Evolutionary conservation across 768 basidiomycete species (phyloP).

Genomic region (Exidia glandulosa): DNA sequence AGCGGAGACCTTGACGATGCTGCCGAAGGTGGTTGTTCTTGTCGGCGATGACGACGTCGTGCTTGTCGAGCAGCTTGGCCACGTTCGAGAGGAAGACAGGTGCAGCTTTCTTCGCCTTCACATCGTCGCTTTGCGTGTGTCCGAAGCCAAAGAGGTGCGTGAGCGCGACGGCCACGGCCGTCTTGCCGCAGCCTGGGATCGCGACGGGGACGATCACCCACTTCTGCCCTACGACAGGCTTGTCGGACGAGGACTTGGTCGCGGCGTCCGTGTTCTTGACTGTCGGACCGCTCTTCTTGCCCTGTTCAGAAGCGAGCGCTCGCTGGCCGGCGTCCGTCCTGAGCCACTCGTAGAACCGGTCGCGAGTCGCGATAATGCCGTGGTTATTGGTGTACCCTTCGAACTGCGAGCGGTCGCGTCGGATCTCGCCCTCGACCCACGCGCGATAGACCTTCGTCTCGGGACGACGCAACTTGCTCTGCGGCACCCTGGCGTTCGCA

Average conservation of each 20-base stretch:
- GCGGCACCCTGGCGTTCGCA: slow-evolving; percentile 36
- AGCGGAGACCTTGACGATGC: slow-evolving; percentile 65
- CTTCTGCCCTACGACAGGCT: slow-evolving; percentile 8
- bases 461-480: slow-evolving; percentile 56
- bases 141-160: slow-evolving; percentile 71
- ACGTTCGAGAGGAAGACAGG: slow-evolving; percentile 67
- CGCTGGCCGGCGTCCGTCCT: slow-evolving; percentile 35
- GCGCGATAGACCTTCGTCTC: slow-evolving; percentile 72
- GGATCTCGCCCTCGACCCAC: slow-evolving; percentile 77
- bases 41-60: slow-evolving; percentile 86
- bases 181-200: slow-evolving; percentile 92
- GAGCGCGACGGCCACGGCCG: slow-evolving; percentile 70
- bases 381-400: slow-evolving; percentile 52
- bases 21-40: slow-evolving; percentile 89
- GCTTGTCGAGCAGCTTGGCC: slow-evolving; percentile 38
- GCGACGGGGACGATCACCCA: slow-evolving; percentile 78
- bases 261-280: slow-evolving; percentile 12
- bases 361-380: slow-evolving; percentile 78
- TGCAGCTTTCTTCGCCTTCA: slow-evolving; percentile 63
- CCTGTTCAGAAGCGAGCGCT: slow-evolving; percentile 21
- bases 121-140: slow-evolving; percentile 91
- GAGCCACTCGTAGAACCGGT: slow-evolving; percentile 65
- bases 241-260: not conserved
- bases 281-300: slow-evolving; percentile 12
- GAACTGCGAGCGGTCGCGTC: slow-evolving; percentile 47